Evolutionary conservation across 73 alveolate species (phyloP).

Genomic region (Uronychia setigera): DNA sequence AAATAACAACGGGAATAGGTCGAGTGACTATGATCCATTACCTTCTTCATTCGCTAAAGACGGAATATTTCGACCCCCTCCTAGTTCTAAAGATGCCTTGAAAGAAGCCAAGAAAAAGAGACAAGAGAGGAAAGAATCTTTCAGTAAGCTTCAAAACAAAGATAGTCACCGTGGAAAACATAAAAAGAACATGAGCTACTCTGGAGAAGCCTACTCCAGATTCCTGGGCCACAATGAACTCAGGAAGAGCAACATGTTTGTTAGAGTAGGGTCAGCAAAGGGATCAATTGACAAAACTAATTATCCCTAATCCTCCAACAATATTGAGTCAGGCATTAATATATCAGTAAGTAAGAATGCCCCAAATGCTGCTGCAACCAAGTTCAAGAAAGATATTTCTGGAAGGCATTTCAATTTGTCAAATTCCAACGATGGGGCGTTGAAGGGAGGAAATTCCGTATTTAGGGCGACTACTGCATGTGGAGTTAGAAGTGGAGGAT

Average conservation of each 20-base stretch:
- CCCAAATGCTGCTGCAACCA: too few relatives aligned
- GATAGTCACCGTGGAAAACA: background rate
- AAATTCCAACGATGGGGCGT: too few relatives aligned
- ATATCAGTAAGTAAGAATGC: background rate
- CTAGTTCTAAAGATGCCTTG: background rate
- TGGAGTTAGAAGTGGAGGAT: too few relatives aligned
- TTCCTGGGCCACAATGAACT: background rate
- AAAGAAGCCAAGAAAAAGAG: background rate
- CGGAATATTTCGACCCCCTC: background rate
- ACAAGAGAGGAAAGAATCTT: background rate
- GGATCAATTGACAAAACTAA: background rate
- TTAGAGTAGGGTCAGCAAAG: background rate
- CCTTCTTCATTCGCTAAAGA: background rate
- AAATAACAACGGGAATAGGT: background rate
- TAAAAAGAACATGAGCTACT: background rate
- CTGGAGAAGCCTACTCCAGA: background rate
- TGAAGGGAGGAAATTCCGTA: too few relatives aligned
- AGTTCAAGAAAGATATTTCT: too few relatives aligned
- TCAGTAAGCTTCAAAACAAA: background rate
- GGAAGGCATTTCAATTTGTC: too few relatives aligned
- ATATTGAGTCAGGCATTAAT: too few relatives aligned
- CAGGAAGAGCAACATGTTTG: background rate
- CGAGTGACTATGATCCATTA: background rate
- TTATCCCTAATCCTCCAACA: too few relatives aligned
- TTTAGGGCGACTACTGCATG: too few relatives aligned